Conservation (phyloP, 1,284 basidiomycete genomes). For the Porodaedalea pini region DNA sequence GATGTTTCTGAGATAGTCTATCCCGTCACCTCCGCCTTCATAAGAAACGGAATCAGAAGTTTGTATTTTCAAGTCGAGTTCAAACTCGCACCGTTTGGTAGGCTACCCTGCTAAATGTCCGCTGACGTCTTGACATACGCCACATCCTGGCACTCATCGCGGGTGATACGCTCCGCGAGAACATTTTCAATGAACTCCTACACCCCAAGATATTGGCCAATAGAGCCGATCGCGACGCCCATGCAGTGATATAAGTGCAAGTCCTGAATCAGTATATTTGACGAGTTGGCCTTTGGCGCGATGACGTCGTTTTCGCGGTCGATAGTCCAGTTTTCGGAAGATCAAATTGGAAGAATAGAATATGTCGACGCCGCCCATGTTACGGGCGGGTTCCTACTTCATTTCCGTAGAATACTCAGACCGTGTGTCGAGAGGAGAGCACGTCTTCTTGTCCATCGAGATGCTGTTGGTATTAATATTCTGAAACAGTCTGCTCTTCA, state of each 20-base stretch:
- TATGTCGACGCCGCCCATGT: constrained; percentile 36
- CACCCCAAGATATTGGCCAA: constrained; percentile 29
- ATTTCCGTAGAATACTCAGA: neutral
- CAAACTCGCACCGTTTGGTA: constrained; percentile 30
- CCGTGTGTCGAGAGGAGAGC: neutral
- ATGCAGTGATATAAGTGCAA: constrained; percentile 31
- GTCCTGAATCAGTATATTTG: constrained; percentile 35
- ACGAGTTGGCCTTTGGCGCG: constrained; percentile 35
- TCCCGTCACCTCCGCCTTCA: neutral
- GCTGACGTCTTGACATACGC: constrained; percentile 34
- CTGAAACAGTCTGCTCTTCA: constrained; percentile 31
- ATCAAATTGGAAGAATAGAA: constrained; percentile 33
- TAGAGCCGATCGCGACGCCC: constrained; percentile 34
- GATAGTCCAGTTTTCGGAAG: constrained; percentile 33
- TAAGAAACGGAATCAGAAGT: neutral
- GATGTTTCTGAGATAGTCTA: neutral
- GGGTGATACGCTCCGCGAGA: constrained; percentile 27
- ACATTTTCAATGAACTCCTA: constrained; percentile 35
- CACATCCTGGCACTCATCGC: constrained; percentile 25
- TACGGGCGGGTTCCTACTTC: constrained; percentile 28
- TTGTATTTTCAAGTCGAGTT: neutral
- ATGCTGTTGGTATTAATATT: constrained; percentile 35
- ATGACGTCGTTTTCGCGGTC: constrained; percentile 33
- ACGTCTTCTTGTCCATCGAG: constrained; percentile 28
- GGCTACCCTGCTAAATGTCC: constrained; percentile 30